These are phyloP conservation scores for Ascochyta viciae-villosae DNA, from an alignment of 2,329 filamentous ascomycete species.

Conservation along the genomic window DNA sequence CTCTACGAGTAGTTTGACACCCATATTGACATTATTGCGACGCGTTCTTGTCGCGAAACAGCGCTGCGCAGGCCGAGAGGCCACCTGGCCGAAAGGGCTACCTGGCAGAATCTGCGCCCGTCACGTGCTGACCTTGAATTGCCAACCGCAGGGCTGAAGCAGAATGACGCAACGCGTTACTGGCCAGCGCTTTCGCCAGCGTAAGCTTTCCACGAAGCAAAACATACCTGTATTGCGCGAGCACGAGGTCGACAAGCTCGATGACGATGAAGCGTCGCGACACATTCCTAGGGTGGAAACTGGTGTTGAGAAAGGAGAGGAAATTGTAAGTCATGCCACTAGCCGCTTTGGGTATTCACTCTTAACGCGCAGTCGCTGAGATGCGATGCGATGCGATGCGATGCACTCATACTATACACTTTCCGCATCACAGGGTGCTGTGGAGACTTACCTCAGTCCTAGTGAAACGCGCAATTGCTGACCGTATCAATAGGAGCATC, in stretches of 20 bases:
- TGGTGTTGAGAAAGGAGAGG: constrained; percentile 95
- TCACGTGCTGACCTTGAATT: constrained; percentile 35
- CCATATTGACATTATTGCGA: constrained; percentile 39
- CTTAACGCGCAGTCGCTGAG: constrained; percentile 1
- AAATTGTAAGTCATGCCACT: constrained; percentile 77
- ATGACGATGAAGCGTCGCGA: constrained; percentile 85
- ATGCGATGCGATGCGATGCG: constrained; percentile 7
- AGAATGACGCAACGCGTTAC: constrained; percentile 49
- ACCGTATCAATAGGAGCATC: constrained; percentile 75
- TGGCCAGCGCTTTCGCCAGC: constrained; percentile 73
- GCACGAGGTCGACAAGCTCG: constrained; percentile 83
- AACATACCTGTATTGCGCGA: constrained; percentile 86
- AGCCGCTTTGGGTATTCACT: constrained; percentile 38
- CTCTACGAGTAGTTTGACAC: constrained; percentile 38
- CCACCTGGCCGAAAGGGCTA: constrained; percentile 30
- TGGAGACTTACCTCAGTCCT: constrained; percentile 20
- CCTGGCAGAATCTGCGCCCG: constrained; percentile 31
- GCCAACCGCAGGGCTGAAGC: constrained; percentile 20
- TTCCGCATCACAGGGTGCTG: not conserved
- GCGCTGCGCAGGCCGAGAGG: constrained; percentile 29
- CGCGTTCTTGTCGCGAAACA: constrained; percentile 36
- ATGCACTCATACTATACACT: not conserved
- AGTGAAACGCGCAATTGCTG: constrained; percentile 20
- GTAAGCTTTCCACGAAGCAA: constrained; percentile 92
- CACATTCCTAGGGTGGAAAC: constrained; percentile 87